These are phyloP conservation scores for Coniosporium tulheliwenetii DNA, from an alignment of 2,329 filamentous ascomycete species.

Conservation along the genomic window DNA sequence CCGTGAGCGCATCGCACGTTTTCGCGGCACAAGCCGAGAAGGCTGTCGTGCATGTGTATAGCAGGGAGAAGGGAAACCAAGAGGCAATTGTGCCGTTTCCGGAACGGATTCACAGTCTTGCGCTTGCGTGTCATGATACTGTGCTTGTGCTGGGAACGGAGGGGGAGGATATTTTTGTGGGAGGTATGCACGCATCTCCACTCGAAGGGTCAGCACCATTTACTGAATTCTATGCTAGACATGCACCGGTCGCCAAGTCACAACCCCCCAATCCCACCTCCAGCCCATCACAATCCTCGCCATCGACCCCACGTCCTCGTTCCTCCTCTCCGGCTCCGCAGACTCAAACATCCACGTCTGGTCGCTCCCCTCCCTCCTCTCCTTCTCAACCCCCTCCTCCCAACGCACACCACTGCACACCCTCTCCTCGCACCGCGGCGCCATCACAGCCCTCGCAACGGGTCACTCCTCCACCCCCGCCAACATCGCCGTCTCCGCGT, in stretches of 20 bases:
- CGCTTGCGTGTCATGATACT: conserved; percentile 48
- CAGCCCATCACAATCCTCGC: conserved; percentile 66
- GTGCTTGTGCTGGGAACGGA: conserved; percentile 68
- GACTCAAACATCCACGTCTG: conserved; percentile 90
- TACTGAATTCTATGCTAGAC: conserved; percentile 29
- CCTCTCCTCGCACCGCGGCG: conserved; percentile 62
- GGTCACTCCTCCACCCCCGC: conserved; percentile 57
- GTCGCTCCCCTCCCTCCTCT: conserved; percentile 63
- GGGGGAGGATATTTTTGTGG: conserved; percentile 79
- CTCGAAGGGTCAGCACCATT: neutral
- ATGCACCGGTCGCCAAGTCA: conserved; percentile 59
- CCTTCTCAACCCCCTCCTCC: conserved; percentile 33
- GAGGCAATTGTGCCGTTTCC: conserved; percentile 80
- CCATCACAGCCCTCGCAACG: conserved; percentile 46
- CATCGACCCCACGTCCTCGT: conserved; percentile 51
- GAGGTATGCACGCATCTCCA: conserved; percentile 46
- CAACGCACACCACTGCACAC: conserved; percentile 55
- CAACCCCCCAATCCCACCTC: conserved; percentile 63
- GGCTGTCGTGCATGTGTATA: conserved; percentile 87
- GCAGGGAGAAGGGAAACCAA: conserved; percentile 65
- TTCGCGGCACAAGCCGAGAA: conserved; percentile 88
- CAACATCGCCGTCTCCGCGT: conserved; percentile 71
- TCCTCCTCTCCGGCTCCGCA: conserved; percentile 62
- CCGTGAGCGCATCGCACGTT: conserved; percentile 65
- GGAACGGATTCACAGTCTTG: conserved; percentile 68